These are phyloP conservation scores for Amphirosellinia nigrospora DNA, from an alignment of 495 filamentous ascomycete genomes.

Conservation along the genomic window DNA sequence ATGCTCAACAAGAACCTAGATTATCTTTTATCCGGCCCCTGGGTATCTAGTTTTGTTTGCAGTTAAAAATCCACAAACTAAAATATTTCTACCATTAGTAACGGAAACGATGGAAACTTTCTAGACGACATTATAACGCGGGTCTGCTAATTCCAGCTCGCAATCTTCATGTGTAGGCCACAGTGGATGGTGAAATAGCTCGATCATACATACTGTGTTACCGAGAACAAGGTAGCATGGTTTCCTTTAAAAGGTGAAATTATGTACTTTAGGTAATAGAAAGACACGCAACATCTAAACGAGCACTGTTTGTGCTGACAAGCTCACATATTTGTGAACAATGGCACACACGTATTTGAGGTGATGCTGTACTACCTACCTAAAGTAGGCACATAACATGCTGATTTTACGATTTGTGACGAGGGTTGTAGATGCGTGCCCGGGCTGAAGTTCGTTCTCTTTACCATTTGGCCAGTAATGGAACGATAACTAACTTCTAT, in stretches of 20 bases:
- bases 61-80: not conserved
- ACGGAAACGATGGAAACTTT: not conserved
- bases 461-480: not conserved
- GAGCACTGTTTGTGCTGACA: not conserved
- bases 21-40: not conserved
- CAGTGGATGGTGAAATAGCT: no score
- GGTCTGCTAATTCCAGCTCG: no score
- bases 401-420: not conserved
- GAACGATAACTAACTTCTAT: not conserved
- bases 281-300: not conserved
- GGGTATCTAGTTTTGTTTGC: not conserved
- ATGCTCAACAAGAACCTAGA: not conserved
- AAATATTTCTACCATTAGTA: not conserved
- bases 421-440: not conserved
- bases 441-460: not conserved
- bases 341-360: not conserved
- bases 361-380: not conserved
- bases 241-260: no score
- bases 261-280: not conserved
- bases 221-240: not conserved
- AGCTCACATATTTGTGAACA: not conserved
- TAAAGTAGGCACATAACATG: not conserved
- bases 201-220: no score
- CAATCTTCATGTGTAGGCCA: no score
- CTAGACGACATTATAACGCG: not conserved